phyloP scores from a whole-genome alignment of 2,329 filamentous ascomycete genomes.

The Phoma sp. region DNA sequence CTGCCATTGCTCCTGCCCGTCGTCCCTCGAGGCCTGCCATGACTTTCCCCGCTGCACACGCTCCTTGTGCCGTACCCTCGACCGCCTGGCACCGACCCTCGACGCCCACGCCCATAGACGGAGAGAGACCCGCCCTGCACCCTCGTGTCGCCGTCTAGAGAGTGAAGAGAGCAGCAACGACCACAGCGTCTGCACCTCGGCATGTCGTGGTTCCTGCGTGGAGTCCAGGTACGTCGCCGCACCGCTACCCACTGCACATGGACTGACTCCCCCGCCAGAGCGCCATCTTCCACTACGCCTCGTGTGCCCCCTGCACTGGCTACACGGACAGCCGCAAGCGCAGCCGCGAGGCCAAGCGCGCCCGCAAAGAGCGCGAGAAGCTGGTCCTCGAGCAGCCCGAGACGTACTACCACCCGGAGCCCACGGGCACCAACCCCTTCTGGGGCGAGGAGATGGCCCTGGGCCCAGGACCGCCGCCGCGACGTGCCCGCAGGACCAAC shows the following conservation, averaged over 20 bases:
- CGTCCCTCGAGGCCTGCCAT: constrained; percentile 44
- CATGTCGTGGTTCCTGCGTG: constrained; percentile 53
- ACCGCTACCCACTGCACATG: not conserved
- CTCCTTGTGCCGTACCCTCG: constrained; percentile 8
- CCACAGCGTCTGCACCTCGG: not conserved
- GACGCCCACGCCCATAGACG: constrained; percentile 2
- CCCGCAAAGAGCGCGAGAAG: constrained; percentile 69
- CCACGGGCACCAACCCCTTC: constrained; percentile 85
- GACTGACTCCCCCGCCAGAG: constrained; percentile 55
- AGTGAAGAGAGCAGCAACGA: not conserved
- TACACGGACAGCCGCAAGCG: constrained; percentile 73
- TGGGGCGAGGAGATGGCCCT: constrained; percentile 87
- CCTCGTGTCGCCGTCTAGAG: not conserved
- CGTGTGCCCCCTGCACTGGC: constrained; percentile 79
- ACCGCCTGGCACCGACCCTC: constrained; percentile 2
- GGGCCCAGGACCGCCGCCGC: constrained; percentile 75
- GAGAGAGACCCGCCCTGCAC: not conserved
- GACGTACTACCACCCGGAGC: constrained; percentile 78
- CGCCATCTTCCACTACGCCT: constrained; percentile 77
- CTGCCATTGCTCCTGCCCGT: constrained; percentile 53
- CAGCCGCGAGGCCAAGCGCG: constrained; percentile 72
- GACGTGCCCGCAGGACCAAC: constrained; percentile 63
- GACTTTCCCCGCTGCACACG: constrained; percentile 18
- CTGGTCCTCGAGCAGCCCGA: constrained; percentile 73
- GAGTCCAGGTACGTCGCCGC: constrained; percentile 54